Percentiles rank a stretch among this genome's conserved stretches.
phyloP scores from a whole-genome alignment of 306 rosid species.

The Pyrus bretschneideri region DNA sequence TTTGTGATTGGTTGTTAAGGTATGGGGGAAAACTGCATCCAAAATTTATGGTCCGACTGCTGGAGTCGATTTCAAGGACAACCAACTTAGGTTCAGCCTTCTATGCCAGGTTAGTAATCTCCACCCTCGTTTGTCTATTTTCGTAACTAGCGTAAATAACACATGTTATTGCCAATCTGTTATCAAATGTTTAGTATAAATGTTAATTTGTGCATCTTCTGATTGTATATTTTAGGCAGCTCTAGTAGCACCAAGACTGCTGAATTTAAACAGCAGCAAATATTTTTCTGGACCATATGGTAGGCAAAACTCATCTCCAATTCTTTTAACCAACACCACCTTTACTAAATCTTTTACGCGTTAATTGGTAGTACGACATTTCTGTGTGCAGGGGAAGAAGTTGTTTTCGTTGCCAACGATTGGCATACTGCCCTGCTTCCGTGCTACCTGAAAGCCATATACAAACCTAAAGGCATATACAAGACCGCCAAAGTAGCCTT shows the following conservation, averaged over 20 bases:
- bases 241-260: conserved; percentile 66
- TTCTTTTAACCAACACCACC: neutral
- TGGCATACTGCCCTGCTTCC: conserved; percentile 79
- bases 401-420: conserved; percentile 65
- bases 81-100: conserved; percentile 62
- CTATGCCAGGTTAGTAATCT: conserved; percentile 51
- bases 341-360: neutral
- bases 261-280: conserved; percentile 45
- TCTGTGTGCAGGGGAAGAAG: conserved; percentile 54
- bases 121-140: too few relatives aligned
- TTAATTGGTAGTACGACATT: neutral
- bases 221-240: conserved; percentile 46
- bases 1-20: conserved; percentile 35
- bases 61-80: conserved; percentile 64
- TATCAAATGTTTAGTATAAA: neutral
- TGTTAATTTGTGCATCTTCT: neutral
- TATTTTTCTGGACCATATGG: conserved; percentile 77
- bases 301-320: conserved; percentile 15
- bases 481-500: conserved; percentile 51
- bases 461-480: conserved; percentile 49
- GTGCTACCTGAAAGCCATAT: conserved; percentile 57
- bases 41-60: conserved; percentile 60
- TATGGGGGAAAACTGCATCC: conserved; percentile 71
- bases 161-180: too few relatives aligned
- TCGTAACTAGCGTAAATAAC: too few relatives aligned